Base-by-base conservation (phyloP, 805 yeast genomes). In the Saturnispora gosingensis region DNA sequence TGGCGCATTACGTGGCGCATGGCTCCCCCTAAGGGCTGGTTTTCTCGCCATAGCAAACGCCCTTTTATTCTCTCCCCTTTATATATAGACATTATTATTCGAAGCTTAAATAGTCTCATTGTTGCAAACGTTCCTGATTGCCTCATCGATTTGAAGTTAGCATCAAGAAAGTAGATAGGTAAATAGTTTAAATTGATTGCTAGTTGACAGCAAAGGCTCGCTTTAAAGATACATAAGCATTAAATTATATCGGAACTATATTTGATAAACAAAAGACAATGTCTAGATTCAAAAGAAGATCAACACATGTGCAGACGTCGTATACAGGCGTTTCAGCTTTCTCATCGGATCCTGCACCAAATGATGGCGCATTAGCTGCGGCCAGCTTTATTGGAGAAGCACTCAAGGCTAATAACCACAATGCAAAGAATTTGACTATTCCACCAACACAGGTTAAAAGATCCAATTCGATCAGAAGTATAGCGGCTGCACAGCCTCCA, bases 361-460 rank as follows among this genome's bases (percentile, higher is more conserved):
- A 71, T 53, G 67, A 78, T 3, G 76, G 76, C 46, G 86, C 86
- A 1, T 57, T 81, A 25, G 86, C 85, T 6, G 86, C 86, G 25
- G 85, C 85, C 3, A 66, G 77, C 7, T 78, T 78, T 3, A 73
- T 77, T 53, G 82, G 82, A 2, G 66, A 67, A 48, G 79, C 81
- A 0, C 53, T 76, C 49, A 70, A 68, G 56, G 67, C 73, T 54
- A 65, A 64, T 45, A 60, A 62, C 50, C 60, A 65, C 47, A 56
- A 60, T 32, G 54, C 67, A 58, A 52, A 55, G 56, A 59, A 63
- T 60, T 45, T 70, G 61, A 57, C 60, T 56, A 42, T 70, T 40
- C 71, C 64, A 30, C 64, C 57, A 53, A 63, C 57, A 48, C 65
- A 59, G 15, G 49, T 46, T 58, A 56, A 48, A 60, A 32, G 67